Evolutionary conservation across 495 filamentous ascomycete genomes (phyloP), one percentile per base, ranked within the genome.

Genomic region (Penicillium herquei): DNA sequence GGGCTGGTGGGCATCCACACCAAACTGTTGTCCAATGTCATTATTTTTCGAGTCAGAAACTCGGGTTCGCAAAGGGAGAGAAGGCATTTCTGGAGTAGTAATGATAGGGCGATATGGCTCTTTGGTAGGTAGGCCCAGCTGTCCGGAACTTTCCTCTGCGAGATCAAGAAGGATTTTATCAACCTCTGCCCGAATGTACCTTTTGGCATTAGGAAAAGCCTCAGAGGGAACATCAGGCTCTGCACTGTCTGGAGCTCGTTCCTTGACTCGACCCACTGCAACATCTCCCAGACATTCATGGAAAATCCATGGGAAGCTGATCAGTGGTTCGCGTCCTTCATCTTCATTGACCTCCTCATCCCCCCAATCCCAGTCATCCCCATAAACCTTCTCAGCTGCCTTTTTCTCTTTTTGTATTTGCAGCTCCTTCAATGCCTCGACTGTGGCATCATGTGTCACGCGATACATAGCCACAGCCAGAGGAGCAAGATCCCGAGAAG

Each of bases 301-400:
- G 51, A 98, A 95, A 8, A 98, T 66, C 95, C 94, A 99, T 0
- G 94, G 92, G 62, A 96, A 98, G 61, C 86, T 93, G 63, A 97
- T 94, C 18, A 98, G 69, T 0, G 95, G 94, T 76, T 91, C 83
- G 7, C 71, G 70, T 3, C 61, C 47, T 0, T 62, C 58, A 6
- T 75, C 74, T 0, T 72, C 63, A 0, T 56, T 72, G 3, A 46
- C 49, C 6, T 39, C 57, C 9, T 58, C 59, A 13, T 78, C 72
- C 3, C 43, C 44, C 16, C 14, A 47, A 6, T 54, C 51, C 21
- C 21, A 26, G 21, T 26, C 21, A 26, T 26, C 21, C 21, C 21
- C 21, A 26, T 26, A 26, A 26, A 26, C 21, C 4, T 26, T 26
- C 21, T 49, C 47, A 14, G 43, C 11, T 26, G 0, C 62, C 68